Evolutionary conservation across 441 rosid species (phyloP).

Genomic region (Pelargonium citronellum): DNA sequence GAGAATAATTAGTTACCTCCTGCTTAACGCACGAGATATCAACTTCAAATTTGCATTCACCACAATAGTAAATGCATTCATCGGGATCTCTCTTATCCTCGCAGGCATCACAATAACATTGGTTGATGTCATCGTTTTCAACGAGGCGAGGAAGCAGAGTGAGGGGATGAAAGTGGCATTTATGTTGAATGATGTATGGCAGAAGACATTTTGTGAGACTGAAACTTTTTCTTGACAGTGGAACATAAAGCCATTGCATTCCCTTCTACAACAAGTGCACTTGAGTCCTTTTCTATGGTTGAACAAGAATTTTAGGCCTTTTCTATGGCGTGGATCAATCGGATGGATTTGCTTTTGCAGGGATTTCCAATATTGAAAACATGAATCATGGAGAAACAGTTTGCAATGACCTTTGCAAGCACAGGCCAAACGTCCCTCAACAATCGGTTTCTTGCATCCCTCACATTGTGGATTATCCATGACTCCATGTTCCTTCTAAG

Average conservation of each 20-base stretch:
- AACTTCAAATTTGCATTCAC: slow-evolving; percentile 9
- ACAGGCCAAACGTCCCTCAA: not conserved
- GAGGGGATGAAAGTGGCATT: slow-evolving; percentile 18
- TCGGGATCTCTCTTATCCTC: slow-evolving; percentile 14
- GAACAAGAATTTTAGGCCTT: not conserved
- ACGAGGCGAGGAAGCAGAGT: not conserved
- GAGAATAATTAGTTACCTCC: slow-evolving; percentile 15
- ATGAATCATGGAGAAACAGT: not conserved
- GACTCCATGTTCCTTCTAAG: too few species aligned
- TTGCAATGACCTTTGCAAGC: not conserved
- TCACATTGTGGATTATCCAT: not conserved
- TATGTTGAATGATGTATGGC: not conserved
- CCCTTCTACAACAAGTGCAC: not conserved
- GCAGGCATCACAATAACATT: slow-evolving; percentile 25
- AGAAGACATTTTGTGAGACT: slow-evolving; percentile 10
- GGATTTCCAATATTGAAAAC: not conserved
- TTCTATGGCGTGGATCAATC: not conserved
- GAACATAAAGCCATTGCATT: not conserved
- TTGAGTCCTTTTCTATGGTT: not conserved
- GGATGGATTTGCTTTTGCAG: not conserved
- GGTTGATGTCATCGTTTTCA: not conserved
- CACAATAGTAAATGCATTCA: slow-evolving; percentile 18
- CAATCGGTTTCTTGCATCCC: not conserved
- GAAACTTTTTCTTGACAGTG: not conserved
- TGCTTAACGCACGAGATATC: slow-evolving; percentile 10